Conservation (phyloP, 2,329 filamentous ascomycete species). For the Paracoccidioides lutzii region DNA sequence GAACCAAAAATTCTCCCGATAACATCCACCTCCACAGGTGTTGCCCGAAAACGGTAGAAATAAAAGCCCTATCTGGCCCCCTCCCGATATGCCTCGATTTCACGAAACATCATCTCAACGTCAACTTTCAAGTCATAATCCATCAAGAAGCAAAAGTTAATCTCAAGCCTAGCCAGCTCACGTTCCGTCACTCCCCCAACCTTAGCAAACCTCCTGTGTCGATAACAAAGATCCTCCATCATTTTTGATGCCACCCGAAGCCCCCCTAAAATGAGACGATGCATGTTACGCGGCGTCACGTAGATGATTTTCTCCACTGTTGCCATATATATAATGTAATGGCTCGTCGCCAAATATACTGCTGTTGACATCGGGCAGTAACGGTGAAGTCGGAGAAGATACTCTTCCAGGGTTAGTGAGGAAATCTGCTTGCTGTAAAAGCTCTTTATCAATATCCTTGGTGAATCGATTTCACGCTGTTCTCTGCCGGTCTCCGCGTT, state of each 20-base stretch:
- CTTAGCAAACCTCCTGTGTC: constrained; percentile 68
- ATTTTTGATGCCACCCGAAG: constrained; percentile 86
- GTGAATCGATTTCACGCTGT: constrained; percentile 26
- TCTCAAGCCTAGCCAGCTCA: constrained; percentile 74
- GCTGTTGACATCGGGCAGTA: constrained; percentile 90
- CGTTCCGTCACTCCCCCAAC: constrained; percentile 76
- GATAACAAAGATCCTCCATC: constrained; percentile 81
- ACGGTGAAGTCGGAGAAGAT: constrained; percentile 71
- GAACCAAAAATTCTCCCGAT: too few species aligned
- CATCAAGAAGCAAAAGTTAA: constrained; percentile 77
- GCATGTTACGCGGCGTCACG: constrained; percentile 71
- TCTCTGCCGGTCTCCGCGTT: constrained; percentile 20
- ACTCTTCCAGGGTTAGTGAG: constrained; percentile 69
- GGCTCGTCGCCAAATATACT: constrained; percentile 78
- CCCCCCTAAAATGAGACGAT: constrained; percentile 72
- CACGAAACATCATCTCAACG: constrained; percentile 40
- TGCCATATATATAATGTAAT: constrained; percentile 74
- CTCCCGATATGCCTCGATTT: constrained; percentile 21
- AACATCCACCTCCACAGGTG: too few species aligned
- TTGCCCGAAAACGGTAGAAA: too few species aligned
- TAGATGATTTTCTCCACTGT: constrained; percentile 65
- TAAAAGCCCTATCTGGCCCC: neutral
- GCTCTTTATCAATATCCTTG: constrained; percentile 43
- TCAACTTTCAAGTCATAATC: constrained; percentile 66
- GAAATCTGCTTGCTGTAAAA: constrained; percentile 87